Base-by-base conservation (phyloP, 257 asterid species). In the Sherardia arvensis region DNA sequence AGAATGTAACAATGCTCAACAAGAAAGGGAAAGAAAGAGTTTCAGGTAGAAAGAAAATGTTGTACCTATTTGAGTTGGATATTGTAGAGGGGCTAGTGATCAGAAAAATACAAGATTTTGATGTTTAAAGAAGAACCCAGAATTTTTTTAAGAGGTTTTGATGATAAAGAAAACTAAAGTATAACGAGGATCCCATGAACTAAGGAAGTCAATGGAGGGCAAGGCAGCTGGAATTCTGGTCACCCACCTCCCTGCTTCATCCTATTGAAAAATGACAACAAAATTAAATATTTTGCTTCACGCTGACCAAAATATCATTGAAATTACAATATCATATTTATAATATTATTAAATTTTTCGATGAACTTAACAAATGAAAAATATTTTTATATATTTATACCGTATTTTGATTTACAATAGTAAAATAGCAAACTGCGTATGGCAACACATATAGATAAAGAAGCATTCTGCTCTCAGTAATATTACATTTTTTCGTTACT, bases 141-240 rank as follows among this genome's bases (percentile, higher is more conserved):
- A 71, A 53, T 29, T n/a, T n/a, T n/a, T n/a, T n/a, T n/a, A 59
- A 69, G 56, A 25, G 62, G 23, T 51, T 21, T 11, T 26, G 32
- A 17, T 9, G 18, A 43, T 49, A 49, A 49, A 49, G 8, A n/a
- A 61, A 66, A 73, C 47, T 68, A 61, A 69, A 61, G 81, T 64
- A 76, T 77, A 64, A 82, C 76, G 84, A 77, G 90, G 74, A 76
- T 68, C 68, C 84, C 90, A 79, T 78, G 77, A 87, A 77, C 73
- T 60, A 58, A 8, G 81, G 62, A 82, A 84, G 93, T 87, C 88
- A 85, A 87, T 14, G n/a, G 20, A 25, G 28, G n/a, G 30, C 79
- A 56, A 30, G 80, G 90, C 90, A 85, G 93, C 85, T 87, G 90
- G 87, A 83, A 64, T 83, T 74, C 77, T 65, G 93, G 69, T 83